These are phyloP conservation scores for Friedmanniomyces endolithicus DNA, from an alignment of 495 filamentous ascomycete genomes.

Conservation along the genomic window DNA sequence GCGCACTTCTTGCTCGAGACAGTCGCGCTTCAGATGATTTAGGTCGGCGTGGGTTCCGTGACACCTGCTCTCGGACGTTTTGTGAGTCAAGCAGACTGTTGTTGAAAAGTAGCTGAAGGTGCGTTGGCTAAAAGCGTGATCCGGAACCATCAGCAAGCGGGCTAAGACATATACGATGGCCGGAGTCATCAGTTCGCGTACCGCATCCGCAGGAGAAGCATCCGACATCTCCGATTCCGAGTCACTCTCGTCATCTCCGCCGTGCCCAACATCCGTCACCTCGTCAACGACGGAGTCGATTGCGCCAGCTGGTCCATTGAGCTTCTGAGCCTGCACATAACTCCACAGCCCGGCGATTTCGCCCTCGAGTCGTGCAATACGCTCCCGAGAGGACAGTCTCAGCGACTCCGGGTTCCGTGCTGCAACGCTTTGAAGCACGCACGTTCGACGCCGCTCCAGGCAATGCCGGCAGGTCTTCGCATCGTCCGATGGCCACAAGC, in stretches of 20 bases:
- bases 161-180: neutral
- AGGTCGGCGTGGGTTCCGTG: neutral
- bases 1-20: neutral
- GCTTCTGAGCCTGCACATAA: neutral
- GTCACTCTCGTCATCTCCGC: neutral
- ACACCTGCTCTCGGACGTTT: neutral
- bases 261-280: neutral
- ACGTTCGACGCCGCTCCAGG: neutral
- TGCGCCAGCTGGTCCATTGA: neutral
- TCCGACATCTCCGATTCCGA: neutral
- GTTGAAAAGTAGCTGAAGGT: neutral
- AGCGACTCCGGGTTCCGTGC: neutral
- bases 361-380: slow-evolving; percentile 2
- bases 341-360: neutral
- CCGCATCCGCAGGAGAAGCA: neutral
- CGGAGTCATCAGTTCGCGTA: neutral
- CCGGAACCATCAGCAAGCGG: neutral
- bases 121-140: neutral
- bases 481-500: slow-evolving; percentile 1
- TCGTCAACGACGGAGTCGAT: neutral
- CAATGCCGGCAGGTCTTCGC: neutral
- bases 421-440: neutral
- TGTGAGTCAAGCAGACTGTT: neutral
- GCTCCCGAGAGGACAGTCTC: slow-evolving; percentile 4
- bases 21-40: neutral